phyloP scores from a whole-genome alignment of 306 rosid species.

The Vicia villosa region DNA sequence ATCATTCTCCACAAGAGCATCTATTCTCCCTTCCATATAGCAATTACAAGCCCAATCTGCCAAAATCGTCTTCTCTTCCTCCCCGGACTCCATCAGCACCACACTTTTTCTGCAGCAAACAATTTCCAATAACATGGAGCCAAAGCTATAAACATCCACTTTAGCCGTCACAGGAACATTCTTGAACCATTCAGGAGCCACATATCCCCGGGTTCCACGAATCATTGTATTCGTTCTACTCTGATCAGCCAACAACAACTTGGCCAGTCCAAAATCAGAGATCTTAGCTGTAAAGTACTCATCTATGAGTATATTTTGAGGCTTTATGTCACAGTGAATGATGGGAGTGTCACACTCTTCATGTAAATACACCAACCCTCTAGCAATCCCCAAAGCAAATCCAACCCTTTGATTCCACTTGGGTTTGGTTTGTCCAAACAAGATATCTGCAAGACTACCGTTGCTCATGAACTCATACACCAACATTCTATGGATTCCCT shows the following conservation, averaged over 20 bases:
- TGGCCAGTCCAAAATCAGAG: constrained; percentile 50
- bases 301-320: constrained; percentile 49
- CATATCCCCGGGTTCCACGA: constrained; percentile 53
- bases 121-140: constrained; percentile 46
- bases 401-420: constrained; percentile 40
- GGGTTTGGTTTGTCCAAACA: constrained; percentile 43
- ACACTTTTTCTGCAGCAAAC: constrained; percentile 48
- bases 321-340: constrained; percentile 55
- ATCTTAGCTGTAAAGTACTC: constrained; percentile 39
- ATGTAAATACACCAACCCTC: constrained; percentile 48
- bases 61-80: constrained; percentile 43
- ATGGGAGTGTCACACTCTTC: constrained; percentile 52
- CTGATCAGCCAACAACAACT: constrained; percentile 42
- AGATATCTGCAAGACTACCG: constrained; percentile 37
- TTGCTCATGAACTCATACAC: constrained; percentile 52
- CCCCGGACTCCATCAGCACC: constrained; percentile 15
- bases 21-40: constrained; percentile 33
- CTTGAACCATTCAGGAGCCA: constrained; percentile 59
- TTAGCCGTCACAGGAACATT: constrained; percentile 46
- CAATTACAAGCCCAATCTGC: constrained; percentile 54
- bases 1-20: constrained; percentile 41
- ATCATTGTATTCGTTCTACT: constrained; percentile 44
- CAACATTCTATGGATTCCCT: constrained; percentile 43
- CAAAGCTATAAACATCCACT: constrained; percentile 55
- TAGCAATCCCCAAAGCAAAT: constrained; percentile 48